Evolutionary conservation across 768 basidiomycete genomes (phyloP).

Genomic region (Holtermannia corniformis): DNA sequence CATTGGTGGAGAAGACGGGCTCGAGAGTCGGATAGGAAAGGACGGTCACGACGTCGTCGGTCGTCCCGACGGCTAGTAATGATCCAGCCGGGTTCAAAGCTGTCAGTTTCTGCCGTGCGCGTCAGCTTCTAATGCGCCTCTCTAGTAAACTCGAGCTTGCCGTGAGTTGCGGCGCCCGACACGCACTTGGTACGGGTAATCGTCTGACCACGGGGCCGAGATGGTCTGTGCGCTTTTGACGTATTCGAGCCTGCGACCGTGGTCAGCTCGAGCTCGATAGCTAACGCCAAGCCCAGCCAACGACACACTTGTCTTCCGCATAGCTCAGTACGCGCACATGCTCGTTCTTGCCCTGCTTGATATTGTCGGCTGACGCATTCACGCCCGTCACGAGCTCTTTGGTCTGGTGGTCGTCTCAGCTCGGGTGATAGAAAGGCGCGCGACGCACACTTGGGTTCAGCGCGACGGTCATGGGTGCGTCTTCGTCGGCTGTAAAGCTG

Average conservation of each 20-base stretch:
- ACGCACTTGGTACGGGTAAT: conserved; percentile 65
- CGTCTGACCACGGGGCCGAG: conserved; percentile 53
- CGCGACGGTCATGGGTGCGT: conserved; percentile 95
- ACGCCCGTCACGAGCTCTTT: conserved; percentile 69
- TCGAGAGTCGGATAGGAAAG: conserved; percentile 55
- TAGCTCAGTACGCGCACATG: conserved; percentile 64
- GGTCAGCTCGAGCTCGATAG: conserved; percentile 1
- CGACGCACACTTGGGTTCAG: conserved; percentile 54
- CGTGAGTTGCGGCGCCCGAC: background rate
- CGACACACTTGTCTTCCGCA: conserved; percentile 36
- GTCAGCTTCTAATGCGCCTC: conserved; percentile 4
- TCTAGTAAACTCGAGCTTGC: conserved; percentile 3
- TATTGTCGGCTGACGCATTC: conserved; percentile 60
- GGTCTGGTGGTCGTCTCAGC: too few species aligned
- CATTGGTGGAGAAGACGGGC: conserved; percentile 46
- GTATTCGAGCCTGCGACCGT: conserved; percentile 49
- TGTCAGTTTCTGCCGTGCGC: conserved; percentile 67
- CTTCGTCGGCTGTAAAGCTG: conserved; percentile 69
- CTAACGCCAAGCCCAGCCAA: background rate
- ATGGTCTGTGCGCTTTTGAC: conserved; percentile 56
- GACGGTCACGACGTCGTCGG: conserved; percentile 61
- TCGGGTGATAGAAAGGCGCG: background rate
- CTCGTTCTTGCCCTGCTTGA: conserved; percentile 62
- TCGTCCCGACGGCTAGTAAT: conserved; percentile 58
- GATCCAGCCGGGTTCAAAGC: conserved; percentile 61